Evolutionary conservation across 2,329 filamentous ascomycete genomes (phyloP), one percentile per base, ranked within the genome.

Genomic region (Aspergillus ochraceoroseus): DNA sequence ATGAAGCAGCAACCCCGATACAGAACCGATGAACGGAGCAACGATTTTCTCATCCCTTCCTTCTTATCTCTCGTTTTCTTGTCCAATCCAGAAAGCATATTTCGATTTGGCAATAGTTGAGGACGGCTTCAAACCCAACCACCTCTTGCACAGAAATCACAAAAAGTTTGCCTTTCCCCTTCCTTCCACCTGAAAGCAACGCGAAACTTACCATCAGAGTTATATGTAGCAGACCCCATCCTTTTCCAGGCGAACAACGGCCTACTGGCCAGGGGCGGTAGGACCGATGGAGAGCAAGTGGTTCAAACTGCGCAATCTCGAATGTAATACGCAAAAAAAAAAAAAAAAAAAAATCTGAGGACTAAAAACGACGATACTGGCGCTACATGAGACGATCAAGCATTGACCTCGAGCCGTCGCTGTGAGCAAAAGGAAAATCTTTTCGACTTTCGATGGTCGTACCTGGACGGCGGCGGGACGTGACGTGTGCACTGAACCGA

Each of bases 121-220:
- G n/a, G n/a, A n/a, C n/a, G n/a, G n/a, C n/a, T n/a, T n/a, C n/a
- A n/a, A n/a, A n/a, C n/a, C n/a, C n/a, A n/a, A n/a, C n/a, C n/a
- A n/a, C n/a, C n/a, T n/a, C n/a, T n/a, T n/a, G n/a, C n/a, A n/a
- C n/a, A n/a, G n/a, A n/a, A n/a, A n/a, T n/a, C n/a, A n/a, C n/a
- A n/a, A n/a, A n/a, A n/a, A n/a, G n/a, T n/a, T n/a, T n/a, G n/a
- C n/a, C n/a, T n/a, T n/a, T n/a, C n/a, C n/a, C n/a, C 9, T 22
- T 22, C 20, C 20, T 22, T 22, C 20, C 20, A 22, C 5, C 20
- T 39, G 42, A 45, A 46, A 46, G 37, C 42, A 38, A n/a, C n/a
- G n/a, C 41, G 39, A 46, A 38, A 66, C 64, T 65, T 47, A 66
- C 64, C 64, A 65, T 66, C 61, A 43, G 57, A 49, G 48, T 59